Base-by-base conservation (phyloP, 2,329 filamentous ascomycete species). In the Aspergillus sp. region DNA sequence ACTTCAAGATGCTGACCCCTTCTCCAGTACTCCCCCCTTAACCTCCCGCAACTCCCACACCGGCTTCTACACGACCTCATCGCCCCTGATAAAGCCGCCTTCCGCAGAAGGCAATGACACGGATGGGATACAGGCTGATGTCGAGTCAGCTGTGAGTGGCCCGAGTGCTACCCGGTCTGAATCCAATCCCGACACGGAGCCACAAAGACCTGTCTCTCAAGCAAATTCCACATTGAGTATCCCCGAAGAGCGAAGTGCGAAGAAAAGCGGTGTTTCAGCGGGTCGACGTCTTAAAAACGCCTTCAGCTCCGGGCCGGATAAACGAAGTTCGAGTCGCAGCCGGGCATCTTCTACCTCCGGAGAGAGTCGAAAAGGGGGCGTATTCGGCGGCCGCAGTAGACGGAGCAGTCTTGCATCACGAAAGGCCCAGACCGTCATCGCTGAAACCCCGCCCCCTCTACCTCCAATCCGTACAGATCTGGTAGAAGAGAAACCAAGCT, bases 231-330 rank as follows among this genome's bases (percentile, higher is more conserved):
- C 64, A 38, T 59, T 72, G 45, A 65, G 65, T 44, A 60, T 70
- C 14, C 67, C 72, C 20, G 61, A 64, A 36, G 67, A 74, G 47
- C 62, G 67, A 38, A 60, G 44, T 54, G 67, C 72, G 43, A 74
- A 75, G 56, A 81, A 81, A 60, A 82, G 88, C 54, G 84, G 84
- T 20, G 78, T 82, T 17, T 92, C 90, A 9, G 88, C 88, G 10
- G 84, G 82, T 47, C 83, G 85, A 64, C 89, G 86, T 64, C 76
- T 93, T 56, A 88, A 83, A 68, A 85, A 87, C 65, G 88, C 87
- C 11, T 90, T 94, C 64, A 82, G 76, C 53, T 71, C 69, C 7
- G 66, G 64, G 10, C 66, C 68, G 32, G 76, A 79, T 42, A 85
- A 81, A 64, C 84, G 79, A 65, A 78, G 73, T 53, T 67, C 75